Evolutionary conservation across 2,329 filamentous ascomycete genomes (phyloP).

Genomic region (Mariannaea sp.): DNA sequence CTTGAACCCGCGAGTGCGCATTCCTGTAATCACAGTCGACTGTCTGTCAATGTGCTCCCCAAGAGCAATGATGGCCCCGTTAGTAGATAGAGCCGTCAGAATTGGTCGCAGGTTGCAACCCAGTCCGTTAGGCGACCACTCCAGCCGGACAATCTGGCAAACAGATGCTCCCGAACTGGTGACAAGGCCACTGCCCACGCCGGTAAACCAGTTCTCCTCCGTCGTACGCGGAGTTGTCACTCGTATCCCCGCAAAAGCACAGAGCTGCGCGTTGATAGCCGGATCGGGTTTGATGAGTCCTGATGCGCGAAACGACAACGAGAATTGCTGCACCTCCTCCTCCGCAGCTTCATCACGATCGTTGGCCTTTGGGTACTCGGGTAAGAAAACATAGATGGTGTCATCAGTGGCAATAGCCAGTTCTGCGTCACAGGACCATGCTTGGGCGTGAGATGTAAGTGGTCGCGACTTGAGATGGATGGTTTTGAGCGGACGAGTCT

Average conservation of each 20-base stretch:
- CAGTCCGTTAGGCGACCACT: conserved; percentile 64
- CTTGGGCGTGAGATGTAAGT: conserved; percentile 48
- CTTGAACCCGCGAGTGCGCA: conserved; percentile 48
- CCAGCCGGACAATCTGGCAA: conserved; percentile 58
- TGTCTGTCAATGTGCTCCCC: conserved; percentile 51
- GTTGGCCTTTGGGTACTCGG: conserved; percentile 45
- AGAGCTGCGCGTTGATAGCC: conserved; percentile 53
- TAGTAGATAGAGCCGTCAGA: conserved; percentile 55
- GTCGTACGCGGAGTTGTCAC: conserved; percentile 36
- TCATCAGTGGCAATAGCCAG: conserved; percentile 62
- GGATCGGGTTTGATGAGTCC: conserved; percentile 46
- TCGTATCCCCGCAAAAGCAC: conserved; percentile 43
- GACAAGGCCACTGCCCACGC: conserved; percentile 52
- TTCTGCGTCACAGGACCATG: conserved; percentile 63
- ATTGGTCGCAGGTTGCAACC: conserved; percentile 59
- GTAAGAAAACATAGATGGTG: conserved; percentile 56
- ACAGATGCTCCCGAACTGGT: conserved; percentile 55
- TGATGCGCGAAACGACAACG: conserved; percentile 41
- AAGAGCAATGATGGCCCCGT: conserved; percentile 55
- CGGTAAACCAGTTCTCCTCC: conserved; percentile 43
- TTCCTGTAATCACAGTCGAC: conserved; percentile 37
- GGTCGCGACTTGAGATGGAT: conserved; percentile 51
- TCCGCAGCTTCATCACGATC: conserved; percentile 36
- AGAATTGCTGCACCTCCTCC: conserved; percentile 42
- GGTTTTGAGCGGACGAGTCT: conserved; percentile 55